phyloP scores from a whole-genome alignment of 140 eudicot genomes.

The Ambrosia hybrid region DNA sequence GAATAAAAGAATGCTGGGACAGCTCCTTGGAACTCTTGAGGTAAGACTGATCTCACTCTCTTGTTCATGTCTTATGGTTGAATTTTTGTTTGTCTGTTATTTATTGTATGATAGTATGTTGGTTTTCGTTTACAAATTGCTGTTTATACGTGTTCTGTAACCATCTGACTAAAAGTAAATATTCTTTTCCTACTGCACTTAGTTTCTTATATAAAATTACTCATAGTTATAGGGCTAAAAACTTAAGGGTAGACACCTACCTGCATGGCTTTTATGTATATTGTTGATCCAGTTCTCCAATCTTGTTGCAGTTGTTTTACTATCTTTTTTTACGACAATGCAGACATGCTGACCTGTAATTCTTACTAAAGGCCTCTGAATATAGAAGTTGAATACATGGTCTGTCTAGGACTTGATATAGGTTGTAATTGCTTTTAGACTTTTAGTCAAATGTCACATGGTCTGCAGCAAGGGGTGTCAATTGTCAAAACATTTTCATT shows the following conservation, averaged over 20 bases:
- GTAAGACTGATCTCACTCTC: slow-evolving; percentile 36
- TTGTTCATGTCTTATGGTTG: neutral
- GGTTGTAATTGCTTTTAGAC: neutral
- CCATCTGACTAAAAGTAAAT: neutral
- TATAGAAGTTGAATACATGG: slow-evolving; percentile 6
- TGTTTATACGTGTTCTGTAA: neutral
- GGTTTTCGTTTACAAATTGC: neutral
- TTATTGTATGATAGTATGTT: neutral
- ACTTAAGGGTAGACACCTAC: neutral
- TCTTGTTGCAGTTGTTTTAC: neutral
- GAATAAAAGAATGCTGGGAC: slow-evolving; percentile 89
- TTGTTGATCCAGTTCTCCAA: neutral
- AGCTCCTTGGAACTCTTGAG: slow-evolving; percentile 94
- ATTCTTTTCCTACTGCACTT: neutral
- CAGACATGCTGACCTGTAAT: neutral
- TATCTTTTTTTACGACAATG: neutral
- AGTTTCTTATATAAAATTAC: neutral
- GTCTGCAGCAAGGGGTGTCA: neutral
- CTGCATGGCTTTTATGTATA: neutral
- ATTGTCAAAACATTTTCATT: too few species aligned
- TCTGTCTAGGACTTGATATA: neutral
- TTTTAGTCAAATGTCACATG: slow-evolving; percentile 13
- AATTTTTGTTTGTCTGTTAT: neutral
- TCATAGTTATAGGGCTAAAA: neutral
- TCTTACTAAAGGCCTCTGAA: neutral